Evolutionary conservation across 306 rosid species (phyloP).

Genomic region (Vicia faba): DNA sequence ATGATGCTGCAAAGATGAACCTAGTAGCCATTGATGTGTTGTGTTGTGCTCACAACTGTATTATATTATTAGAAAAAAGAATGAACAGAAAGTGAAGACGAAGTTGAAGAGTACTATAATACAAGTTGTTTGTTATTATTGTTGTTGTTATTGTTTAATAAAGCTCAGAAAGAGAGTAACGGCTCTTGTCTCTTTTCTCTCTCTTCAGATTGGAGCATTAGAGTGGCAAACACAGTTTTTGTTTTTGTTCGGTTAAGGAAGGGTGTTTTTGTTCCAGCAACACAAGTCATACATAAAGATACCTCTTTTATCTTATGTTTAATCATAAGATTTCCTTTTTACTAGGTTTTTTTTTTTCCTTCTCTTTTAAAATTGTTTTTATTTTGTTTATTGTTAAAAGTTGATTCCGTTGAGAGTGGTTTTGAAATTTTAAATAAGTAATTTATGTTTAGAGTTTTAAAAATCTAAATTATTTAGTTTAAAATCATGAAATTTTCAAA

Average conservation of each 20-base stretch:
- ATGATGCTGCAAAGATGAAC: neutral
- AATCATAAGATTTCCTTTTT: neutral
- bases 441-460: no score
- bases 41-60: neutral
- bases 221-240: neutral
- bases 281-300: neutral
- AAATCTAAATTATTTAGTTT: no score
- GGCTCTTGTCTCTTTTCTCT: conserved; percentile 13
- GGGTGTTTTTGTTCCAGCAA: neutral
- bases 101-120: neutral
- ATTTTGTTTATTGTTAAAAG: no score
- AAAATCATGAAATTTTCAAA: no score
- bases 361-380: no score
- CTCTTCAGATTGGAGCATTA: neutral
- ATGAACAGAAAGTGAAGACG: neutral
- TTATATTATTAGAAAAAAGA: neutral
- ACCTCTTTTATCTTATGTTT: neutral
- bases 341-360: no score
- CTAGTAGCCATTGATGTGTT: neutral
- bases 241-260: conserved; percentile 14
- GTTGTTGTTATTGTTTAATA: neutral
- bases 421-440: no score
- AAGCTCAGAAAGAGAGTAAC: conserved; percentile 1
- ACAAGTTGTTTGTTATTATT: neutral
- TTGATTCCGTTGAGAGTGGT: no score